Evolutionary conservation across 225 moss, liverwort and hornwort species (phyloP).

Genomic region (Thuidium tamariscinum): DNA sequence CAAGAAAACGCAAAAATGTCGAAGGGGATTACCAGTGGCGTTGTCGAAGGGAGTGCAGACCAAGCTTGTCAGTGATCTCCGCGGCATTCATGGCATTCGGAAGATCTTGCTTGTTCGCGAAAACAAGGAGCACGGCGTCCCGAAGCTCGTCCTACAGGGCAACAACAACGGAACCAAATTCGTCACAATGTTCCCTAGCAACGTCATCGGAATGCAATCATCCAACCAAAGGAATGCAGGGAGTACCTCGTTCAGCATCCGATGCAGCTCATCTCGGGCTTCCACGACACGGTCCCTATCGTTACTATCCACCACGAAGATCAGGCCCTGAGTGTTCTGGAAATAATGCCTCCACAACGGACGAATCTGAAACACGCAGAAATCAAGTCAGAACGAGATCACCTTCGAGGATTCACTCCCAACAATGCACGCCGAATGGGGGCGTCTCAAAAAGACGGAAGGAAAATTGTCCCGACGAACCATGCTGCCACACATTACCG

Average conservation of each 20-base stretch:
- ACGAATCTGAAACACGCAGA: slow-evolving; percentile 39
- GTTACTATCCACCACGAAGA: slow-evolving; percentile 92
- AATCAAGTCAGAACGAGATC: not conserved
- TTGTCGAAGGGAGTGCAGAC: slow-evolving; percentile 85
- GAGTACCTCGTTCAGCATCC: slow-evolving; percentile 85
- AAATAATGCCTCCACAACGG: slow-evolving; percentile 97
- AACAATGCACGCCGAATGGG: too few relatives aligned
- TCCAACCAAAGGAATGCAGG: not conserved
- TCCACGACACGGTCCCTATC: slow-evolving; percentile 87
- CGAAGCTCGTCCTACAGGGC: slow-evolving; percentile 65
- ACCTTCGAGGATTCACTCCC: not conserved
- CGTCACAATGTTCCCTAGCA: not conserved
- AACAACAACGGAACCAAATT: not conserved
- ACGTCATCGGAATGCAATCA: not conserved
- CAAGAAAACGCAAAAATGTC: not conserved
- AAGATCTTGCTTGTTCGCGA: slow-evolving; percentile 95
- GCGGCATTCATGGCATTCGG: slow-evolving; percentile 96
- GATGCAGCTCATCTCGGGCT: slow-evolving; percentile 85
- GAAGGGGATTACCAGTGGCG: slow-evolving; percentile 50
- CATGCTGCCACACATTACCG: not conserved
- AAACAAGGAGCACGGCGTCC: slow-evolving; percentile 78
- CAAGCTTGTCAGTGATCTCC: slow-evolving; percentile 89
- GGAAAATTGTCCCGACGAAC: not conserved
- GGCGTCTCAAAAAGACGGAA: not conserved
- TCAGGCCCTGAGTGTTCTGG: slow-evolving; percentile 91